Conservation (phyloP, 2,329 filamentous ascomycete species). For the Apiospora saccharicola region DNA sequence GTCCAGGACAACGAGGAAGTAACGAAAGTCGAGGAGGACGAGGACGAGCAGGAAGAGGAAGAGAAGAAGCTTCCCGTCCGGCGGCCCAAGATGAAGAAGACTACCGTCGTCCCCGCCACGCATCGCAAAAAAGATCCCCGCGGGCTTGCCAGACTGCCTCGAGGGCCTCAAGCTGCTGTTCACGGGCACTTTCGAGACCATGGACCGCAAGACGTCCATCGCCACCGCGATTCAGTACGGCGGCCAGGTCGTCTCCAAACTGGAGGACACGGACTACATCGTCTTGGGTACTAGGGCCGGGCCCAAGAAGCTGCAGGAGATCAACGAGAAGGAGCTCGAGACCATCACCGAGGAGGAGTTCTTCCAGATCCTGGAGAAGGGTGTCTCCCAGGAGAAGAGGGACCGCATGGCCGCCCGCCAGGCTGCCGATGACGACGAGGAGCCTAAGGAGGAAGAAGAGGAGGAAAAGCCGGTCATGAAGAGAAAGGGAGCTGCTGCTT, state of each 20-base stretch:
- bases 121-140: constrained; percentile 30
- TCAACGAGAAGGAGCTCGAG: constrained; percentile 30
- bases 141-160: constrained; percentile 28
- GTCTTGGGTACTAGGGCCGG: constrained; percentile 29
- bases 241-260: constrained; percentile 29
- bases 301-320: constrained; percentile 28
- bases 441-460: constrained; percentile 15
- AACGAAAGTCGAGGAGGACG: constrained; percentile 10
- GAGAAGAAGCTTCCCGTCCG: background rate
- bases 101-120: constrained; percentile 27
- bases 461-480: constrained; percentile 23
- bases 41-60: constrained; percentile 27
- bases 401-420: constrained; percentile 28
- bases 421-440: constrained; percentile 27
- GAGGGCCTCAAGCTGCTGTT: constrained; percentile 29
- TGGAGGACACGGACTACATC: constrained; percentile 32
- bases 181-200: constrained; percentile 31
- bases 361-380: constrained; percentile 31
- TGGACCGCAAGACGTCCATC: constrained; percentile 31
- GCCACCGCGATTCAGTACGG: constrained; percentile 40
- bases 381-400: constrained; percentile 28
- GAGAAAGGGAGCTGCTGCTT: constrained; percentile 18
- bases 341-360: constrained; percentile 31
- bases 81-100: constrained; percentile 25
- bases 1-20: constrained; percentile 18